Evolutionary conservation across 352 stramenopile genomes (phyloP), one percentile per base, ranked within the genome.

Genomic region (Peronospora destructor): DNA sequence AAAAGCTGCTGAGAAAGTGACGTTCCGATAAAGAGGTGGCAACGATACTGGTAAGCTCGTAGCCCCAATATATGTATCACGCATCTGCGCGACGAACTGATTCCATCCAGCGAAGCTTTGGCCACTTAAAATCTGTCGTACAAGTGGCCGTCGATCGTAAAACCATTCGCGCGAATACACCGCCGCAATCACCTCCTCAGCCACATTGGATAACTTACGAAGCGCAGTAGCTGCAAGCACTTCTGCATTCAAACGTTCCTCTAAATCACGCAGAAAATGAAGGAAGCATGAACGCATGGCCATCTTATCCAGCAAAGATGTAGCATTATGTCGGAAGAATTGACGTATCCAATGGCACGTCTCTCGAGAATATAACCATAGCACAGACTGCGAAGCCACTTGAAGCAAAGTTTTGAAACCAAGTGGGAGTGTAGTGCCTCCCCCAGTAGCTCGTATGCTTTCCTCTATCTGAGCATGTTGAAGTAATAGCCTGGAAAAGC

Each of bases 11-110:
- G 12, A 17, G 26, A 62, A 59, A 14, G 29, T 51, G 10, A 19
- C 16, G 2, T 42, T 38, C 11, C 10, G 10, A 32, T 40, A 14
- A 17, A 9, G 10, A 13, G 21, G 23, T 4, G 12, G 25, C 7
- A 45, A 32, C 16, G 25, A 19, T 16, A 21, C 12, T 4, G 48
- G 37, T 12, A 56, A 42, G 5, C 26, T 56, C 4, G 51, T 51
- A 12, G 49, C 46, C 1, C 52, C 44, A 21, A 87, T 71, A 47
- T 75, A 87, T 30, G 61, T 56, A n/a, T 87, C 76, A 12, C 76
- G 73, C 59, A 87, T 73, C 38, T 85, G 71, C 2, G 76, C 72
- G 5, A 87, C 73, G 14, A 84, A 85, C 16, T 50, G 26, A 6
- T 42, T 68, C 76, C 76, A 87, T 2, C 76, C 76, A 2, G 59